These are phyloP conservation scores for Alternaria triticina DNA, from an alignment of 2,329 filamentous ascomycete species.

Conservation along the genomic window DNA sequence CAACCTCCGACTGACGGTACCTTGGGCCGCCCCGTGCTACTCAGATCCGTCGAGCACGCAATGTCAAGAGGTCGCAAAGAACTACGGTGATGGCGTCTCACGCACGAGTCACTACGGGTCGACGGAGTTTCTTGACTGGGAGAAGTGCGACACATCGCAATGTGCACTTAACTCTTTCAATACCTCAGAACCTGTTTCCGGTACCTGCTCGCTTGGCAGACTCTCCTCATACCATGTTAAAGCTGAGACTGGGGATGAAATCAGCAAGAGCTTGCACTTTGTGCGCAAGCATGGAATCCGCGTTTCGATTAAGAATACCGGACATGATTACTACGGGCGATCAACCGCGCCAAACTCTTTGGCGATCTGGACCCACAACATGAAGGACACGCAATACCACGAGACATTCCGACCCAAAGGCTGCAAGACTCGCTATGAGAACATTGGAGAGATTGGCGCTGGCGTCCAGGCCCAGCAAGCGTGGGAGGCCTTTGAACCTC, in stretches of 20 bases:
- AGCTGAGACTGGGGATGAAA: conserved; percentile 32
- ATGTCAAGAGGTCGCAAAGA: conserved; percentile 26
- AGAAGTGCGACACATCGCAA: conserved; percentile 38
- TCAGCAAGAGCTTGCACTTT: conserved; percentile 38
- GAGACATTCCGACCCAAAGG: conserved; percentile 33
- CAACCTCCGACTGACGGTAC: conserved; percentile 35
- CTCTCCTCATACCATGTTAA: conserved; percentile 44
- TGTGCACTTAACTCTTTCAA: conserved; percentile 38
- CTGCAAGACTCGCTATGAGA: conserved; percentile 34
- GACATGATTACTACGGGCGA: conserved; percentile 47
- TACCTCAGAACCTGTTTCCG: conserved; percentile 31
- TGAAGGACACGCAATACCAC: conserved; percentile 40
- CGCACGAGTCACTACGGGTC: conserved; percentile 40
- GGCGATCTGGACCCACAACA: conserved; percentile 45
- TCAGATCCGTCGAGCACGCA: conserved; percentile 22
- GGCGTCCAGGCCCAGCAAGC: conserved; percentile 45
- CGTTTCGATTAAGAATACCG: conserved; percentile 46
- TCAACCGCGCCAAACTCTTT: conserved; percentile 43
- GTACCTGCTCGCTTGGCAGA: conserved; percentile 41
- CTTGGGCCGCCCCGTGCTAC: conserved; percentile 44
- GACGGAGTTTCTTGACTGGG: conserved; percentile 48
- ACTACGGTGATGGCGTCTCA: conserved; percentile 34
- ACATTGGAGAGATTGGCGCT: conserved; percentile 44
- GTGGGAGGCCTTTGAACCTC: conserved; percentile 44
- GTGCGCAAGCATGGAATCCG: conserved; percentile 40